Base-by-base conservation (phyloP, 106 monocot genomes). In the Dendrobium officinale region DNA sequence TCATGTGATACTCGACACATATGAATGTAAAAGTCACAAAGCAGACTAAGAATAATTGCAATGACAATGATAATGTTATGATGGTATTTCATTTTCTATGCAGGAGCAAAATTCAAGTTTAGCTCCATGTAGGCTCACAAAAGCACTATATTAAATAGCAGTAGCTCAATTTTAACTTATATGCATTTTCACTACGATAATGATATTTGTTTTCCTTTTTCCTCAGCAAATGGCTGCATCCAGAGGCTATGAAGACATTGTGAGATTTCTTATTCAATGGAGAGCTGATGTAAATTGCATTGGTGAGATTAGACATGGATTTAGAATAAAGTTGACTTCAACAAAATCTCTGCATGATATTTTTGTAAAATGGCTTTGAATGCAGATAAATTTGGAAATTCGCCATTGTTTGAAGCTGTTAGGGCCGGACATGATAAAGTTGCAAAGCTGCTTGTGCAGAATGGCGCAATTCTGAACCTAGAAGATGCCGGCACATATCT, bases 371-470 rank as follows among this genome's bases (percentile, higher is more conserved):
- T 70, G 16, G 16, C 4, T 24, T 51, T 70, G 37, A 70, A 61
- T 82, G 82, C 83, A 93, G 93, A 93, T 51, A 89, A 84, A 66
- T 93, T 91, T 81, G 93, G 93, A 74, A 91, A 84, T 58, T 89
- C 93, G 10, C 91, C 93, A 79, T 80, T 93, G 58, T 29, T 91
- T 27, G 91, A 91, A 47, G 88, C 91, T 67, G 82, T 93, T 51
- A 91, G 86, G 73, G 67, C 79, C 55, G 91, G 93, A 22, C 84
- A 93, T 83, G 93, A 91, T 42, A 86, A 79, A 83, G 89, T 91
- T 77, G 87, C 91, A 33, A 43, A 64, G 7, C 49, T 89, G 19
- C 89, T 93, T 9, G 82, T 82, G 17, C 80, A 84, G 73, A 84
- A 89, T 42, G 87, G 89, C 33, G 93, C 89, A 67, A 79, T 83